Percentiles rank a stretch among this genome's conserved stretches.
Evolutionary conservation across 2,329 filamentous ascomycete species (phyloP).

Genomic region (Neofusicoccum laricinum): DNA sequence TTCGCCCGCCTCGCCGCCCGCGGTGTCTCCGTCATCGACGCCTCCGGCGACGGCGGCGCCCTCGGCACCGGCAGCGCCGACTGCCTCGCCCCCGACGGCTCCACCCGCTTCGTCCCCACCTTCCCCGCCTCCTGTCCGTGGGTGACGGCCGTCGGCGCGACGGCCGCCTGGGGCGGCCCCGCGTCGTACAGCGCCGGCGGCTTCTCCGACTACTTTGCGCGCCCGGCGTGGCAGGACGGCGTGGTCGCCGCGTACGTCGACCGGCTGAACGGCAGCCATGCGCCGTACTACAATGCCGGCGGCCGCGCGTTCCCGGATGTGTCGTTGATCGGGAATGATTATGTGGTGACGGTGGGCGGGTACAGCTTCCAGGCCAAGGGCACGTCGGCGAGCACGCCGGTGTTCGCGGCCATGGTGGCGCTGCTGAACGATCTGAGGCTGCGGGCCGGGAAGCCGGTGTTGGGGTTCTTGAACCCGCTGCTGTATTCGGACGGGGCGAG

Average conservation of each 20-base stretch:
- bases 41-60: constrained; percentile 49
- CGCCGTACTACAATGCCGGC: constrained; percentile 41
- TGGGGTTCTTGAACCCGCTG: constrained; percentile 54
- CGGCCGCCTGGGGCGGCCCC: constrained; percentile 18
- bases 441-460: constrained; percentile 43
- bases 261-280: constrained; percentile 35
- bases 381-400: constrained; percentile 24
- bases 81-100: too few species aligned
- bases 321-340: constrained; percentile 42
- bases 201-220: constrained; percentile 40
- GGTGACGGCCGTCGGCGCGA: constrained; percentile 47
- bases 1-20: constrained; percentile 53
- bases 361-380: constrained; percentile 19
- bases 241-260: constrained; percentile 44
- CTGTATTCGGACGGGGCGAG: constrained; percentile 33
- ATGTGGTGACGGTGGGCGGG: constrained; percentile 24
- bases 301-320: constrained; percentile 52
- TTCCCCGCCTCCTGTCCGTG: constrained; percentile 54
- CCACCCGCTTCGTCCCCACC: constrained; percentile 49
- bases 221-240: constrained; percentile 41
- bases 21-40: constrained; percentile 49
- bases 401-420: constrained; percentile 25
- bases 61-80: constrained; percentile 29
- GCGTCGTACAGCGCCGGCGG: constrained; percentile 33
- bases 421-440: constrained; percentile 50